Evolutionary conservation across 2,329 filamentous ascomycete species (phyloP).

Genomic region (Cladosporium cucumerinum): DNA sequence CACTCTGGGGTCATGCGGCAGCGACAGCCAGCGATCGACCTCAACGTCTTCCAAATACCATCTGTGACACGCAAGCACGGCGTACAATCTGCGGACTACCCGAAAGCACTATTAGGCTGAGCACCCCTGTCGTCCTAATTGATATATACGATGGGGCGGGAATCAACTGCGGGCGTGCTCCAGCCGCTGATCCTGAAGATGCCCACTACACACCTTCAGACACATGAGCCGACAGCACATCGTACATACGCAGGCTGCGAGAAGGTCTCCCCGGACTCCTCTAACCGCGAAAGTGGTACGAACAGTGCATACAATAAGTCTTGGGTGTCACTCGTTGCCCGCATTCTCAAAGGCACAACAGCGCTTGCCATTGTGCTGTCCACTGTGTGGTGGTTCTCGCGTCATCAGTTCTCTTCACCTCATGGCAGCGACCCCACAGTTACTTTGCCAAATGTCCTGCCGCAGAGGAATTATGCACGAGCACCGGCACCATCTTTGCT

Average conservation of each 20-base stretch:
- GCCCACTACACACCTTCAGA: background rate
- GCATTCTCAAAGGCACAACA: background rate
- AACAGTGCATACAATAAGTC: background rate
- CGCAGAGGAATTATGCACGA: background rate
- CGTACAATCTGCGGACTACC: background rate
- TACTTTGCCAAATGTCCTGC: background rate
- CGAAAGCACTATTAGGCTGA: background rate
- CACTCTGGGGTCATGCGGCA: background rate
- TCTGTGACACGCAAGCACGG: background rate
- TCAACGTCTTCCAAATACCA: background rate
- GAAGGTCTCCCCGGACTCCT: background rate
- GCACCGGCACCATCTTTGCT: background rate
- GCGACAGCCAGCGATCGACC: background rate
- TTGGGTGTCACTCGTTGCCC: background rate
- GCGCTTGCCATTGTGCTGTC: background rate
- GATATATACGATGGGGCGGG: background rate
- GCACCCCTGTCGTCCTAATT: background rate
- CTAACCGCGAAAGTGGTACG: fast-evolving
- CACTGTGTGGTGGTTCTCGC: background rate
- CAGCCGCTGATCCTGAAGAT: background rate
- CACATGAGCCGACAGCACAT: background rate
- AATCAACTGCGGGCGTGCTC: background rate
- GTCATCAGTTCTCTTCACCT: background rate
- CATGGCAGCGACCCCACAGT: background rate
- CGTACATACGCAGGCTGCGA: background rate